A percentile compares a stretch with the other conserved stretches of the same genome.
Evolutionary conservation across 495 filamentous ascomycete genomes (phyloP).

Genomic region (Lophiostoma macrostomum): DNA sequence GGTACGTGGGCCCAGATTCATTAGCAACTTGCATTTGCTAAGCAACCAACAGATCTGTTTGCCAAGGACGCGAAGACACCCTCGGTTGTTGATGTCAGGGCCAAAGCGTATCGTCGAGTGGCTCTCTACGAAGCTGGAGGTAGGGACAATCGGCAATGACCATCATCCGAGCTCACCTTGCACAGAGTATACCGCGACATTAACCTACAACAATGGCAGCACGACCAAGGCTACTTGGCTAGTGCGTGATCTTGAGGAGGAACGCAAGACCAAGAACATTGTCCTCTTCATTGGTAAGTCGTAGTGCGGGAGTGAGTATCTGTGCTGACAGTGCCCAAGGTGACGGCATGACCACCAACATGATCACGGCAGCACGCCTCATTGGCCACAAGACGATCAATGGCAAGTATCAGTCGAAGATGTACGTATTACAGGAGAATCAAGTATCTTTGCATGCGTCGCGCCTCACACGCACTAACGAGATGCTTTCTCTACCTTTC

Average conservation of each 20-base stretch:
- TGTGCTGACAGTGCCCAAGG: no score
- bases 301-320: no score
- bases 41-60: constrained; percentile 56
- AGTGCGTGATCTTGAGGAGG: constrained; percentile 60
- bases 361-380: constrained; percentile 64
- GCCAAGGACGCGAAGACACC: constrained; percentile 61
- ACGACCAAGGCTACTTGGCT: constrained; percentile 66
- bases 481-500: no score
- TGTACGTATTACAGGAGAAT: no score
- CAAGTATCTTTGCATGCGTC: no score
- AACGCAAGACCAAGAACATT: constrained; percentile 72
- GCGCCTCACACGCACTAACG: no score
- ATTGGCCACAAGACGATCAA: constrained; percentile 73
- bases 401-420: constrained; percentile 64
- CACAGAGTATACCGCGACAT: constrained; percentile 65
- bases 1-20: constrained; percentile 36
- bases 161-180: background rate
- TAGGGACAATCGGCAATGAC: background rate
- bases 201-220: constrained; percentile 63
- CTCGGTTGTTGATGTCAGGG: constrained; percentile 66
- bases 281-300: constrained; percentile 76
- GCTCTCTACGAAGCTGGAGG: constrained; percentile 60
- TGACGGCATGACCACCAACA: constrained; percentile 78
- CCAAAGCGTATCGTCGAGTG: constrained; percentile 65
- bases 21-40: background rate